Conservation (phyloP, 306 rosid species). For the Cajanus cajan region DNA sequence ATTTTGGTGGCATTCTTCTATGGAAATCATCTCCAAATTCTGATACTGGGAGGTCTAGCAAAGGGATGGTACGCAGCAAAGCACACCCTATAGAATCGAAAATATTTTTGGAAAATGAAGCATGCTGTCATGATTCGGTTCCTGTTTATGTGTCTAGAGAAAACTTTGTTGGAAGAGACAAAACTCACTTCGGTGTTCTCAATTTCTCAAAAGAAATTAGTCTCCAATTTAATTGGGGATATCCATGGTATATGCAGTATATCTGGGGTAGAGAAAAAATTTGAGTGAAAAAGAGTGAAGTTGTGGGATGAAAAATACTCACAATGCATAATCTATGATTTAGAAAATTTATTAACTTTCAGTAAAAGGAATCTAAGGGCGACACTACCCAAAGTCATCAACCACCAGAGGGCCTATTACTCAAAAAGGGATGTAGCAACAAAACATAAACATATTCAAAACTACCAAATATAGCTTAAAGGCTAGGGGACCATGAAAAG, state of each 20-base stretch:
- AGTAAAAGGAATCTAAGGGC: background rate
- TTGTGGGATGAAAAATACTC: background rate
- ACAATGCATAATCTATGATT: background rate
- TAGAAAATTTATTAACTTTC: background rate
- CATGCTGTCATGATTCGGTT: background rate
- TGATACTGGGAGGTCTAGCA: background rate
- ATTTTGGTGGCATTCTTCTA: background rate
- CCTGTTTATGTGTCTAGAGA: too few species aligned
- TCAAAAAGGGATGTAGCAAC: background rate
- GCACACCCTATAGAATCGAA: background rate
- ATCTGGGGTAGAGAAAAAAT: background rate
- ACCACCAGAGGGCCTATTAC: background rate
- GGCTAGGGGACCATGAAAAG: constrained; percentile 18
- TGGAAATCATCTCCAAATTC: background rate
- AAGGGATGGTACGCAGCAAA: background rate
- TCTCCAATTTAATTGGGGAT: too few species aligned
- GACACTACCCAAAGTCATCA: background rate
- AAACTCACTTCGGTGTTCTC: too few species aligned
- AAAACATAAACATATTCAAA: background rate
- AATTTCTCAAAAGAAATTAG: too few species aligned
- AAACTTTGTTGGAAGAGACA: too few species aligned
- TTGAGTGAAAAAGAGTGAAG: background rate
- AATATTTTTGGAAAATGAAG: background rate
- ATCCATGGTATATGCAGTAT: background rate
- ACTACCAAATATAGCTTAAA: background rate